Conservation (phyloP, 805 yeast species). For the Alloascoidea africana region DNA sequence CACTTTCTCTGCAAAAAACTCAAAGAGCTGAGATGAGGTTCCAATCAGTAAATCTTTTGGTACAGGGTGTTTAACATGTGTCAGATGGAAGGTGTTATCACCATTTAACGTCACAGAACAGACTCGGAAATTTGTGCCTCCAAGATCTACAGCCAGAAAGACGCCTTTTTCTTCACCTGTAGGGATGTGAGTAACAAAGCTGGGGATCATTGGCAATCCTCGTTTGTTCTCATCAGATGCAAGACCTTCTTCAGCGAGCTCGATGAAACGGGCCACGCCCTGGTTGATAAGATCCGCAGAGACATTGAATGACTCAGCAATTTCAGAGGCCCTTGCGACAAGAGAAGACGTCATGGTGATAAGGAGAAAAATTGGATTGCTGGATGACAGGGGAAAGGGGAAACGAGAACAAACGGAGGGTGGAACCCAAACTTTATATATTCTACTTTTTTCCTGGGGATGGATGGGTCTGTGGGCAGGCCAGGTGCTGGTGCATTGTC, state of each 20-base stretch:
- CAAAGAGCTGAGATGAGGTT: slow-evolving; percentile 48
- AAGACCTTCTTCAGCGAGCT: slow-evolving; percentile 17
- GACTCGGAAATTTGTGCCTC: slow-evolving; percentile 93
- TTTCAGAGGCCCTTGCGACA: slow-evolving; percentile 4
- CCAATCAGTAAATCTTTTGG: slow-evolving; percentile 65
- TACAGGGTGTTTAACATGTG: slow-evolving; percentile 65
- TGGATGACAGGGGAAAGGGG: too few relatives aligned
- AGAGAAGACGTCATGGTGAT: not conserved
- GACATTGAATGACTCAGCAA: slow-evolving; percentile 11
- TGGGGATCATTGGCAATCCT: slow-evolving; percentile 66
- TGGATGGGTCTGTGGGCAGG: too few relatives aligned
- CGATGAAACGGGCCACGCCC: slow-evolving; percentile 9
- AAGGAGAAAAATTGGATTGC: too few relatives aligned
- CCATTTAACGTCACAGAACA: slow-evolving; percentile 62
- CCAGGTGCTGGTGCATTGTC: too few relatives aligned
- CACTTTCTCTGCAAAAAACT: slow-evolving; percentile 63
- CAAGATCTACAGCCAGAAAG: slow-evolving; percentile 81
- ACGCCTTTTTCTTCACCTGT: slow-evolving; percentile 75
- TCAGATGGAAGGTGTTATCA: slow-evolving; percentile 52
- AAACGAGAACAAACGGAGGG: too few relatives aligned
- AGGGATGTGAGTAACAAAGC: slow-evolving; percentile 77
- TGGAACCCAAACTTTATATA: too few relatives aligned
- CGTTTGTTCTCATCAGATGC: slow-evolving; percentile 10
- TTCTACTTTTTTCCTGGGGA: too few relatives aligned
- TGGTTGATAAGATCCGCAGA: slow-evolving; percentile 10